phyloP scores from a whole-genome alignment of 108 stramenopile genomes.

The Cylindrotheca fusiformis region DNA sequence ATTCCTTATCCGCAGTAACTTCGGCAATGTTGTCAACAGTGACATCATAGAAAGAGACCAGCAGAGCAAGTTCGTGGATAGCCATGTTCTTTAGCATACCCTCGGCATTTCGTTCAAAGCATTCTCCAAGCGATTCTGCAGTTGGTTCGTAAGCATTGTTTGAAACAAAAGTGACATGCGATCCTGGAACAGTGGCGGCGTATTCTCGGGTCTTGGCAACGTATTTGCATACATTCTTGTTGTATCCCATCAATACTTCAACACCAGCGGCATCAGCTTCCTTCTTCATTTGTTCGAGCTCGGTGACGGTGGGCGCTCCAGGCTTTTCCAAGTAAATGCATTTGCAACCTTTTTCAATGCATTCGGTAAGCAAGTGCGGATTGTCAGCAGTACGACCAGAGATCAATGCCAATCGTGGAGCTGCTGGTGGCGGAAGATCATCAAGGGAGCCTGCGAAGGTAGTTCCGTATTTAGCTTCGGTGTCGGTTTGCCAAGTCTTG shows the following conservation, averaged over 20 bases:
- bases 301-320: conserved; percentile 87
- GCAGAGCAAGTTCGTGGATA: conserved; percentile 87
- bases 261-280: conserved; percentile 76
- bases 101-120: conserved; percentile 92
- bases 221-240: conserved; percentile 93
- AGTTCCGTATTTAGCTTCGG: conserved; percentile 57
- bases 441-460: conserved; percentile 53
- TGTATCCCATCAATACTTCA: conserved; percentile 89
- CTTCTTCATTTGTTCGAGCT: conserved; percentile 67
- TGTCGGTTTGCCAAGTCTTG: conserved; percentile 49
- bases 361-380: conserved; percentile 79
- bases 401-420: conserved; percentile 78
- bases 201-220: conserved; percentile 85
- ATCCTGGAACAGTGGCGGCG: conserved; percentile 66
- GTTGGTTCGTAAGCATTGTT: conserved; percentile 92
- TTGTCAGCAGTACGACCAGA: conserved; percentile 90
- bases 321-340: conserved; percentile 91
- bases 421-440: conserved; percentile 65
- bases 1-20: conserved; percentile 84
- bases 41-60: conserved; percentile 89
- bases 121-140: conserved; percentile 85
- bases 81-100: conserved; percentile 97
- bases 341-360: conserved; percentile 63
- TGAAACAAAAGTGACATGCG: conserved; percentile 83
- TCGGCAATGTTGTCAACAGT: conserved; percentile 82